phyloP scores from a whole-genome alignment of 306 rosid genomes.

The Gastrolobium bilobum region DNA sequence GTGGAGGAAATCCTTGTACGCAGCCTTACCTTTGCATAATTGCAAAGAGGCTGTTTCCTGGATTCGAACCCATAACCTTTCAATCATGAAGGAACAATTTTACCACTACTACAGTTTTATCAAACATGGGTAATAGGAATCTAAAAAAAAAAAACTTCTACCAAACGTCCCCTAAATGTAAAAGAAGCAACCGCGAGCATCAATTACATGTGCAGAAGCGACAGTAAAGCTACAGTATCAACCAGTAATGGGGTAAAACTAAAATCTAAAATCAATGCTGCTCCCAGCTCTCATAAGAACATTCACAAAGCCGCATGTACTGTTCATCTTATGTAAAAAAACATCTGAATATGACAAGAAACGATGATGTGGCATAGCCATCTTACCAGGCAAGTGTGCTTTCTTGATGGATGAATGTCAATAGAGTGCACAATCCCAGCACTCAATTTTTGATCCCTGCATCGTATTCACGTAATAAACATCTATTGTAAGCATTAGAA shows the following conservation, averaged over 20 bases:
- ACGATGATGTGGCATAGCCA: conserved; percentile 37
- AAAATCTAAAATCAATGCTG: not conserved
- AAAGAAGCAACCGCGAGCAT: conserved; percentile 11
- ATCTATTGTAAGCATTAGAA: not conserved
- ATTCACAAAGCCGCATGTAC: not conserved
- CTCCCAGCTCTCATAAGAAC: not conserved
- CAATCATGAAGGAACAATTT: no score
- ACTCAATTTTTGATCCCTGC: conserved; percentile 72
- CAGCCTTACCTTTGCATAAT: no score
- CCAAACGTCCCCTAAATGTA: no score
- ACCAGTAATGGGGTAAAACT: not conserved
- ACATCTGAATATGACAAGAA: not conserved
- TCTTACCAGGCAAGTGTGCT: conserved; percentile 88
- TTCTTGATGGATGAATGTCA: conserved; percentile 91
- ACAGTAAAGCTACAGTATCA: not conserved
- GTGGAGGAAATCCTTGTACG: no score
- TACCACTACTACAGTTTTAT: no score
- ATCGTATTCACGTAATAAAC: conserved; percentile 47
- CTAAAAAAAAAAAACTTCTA: no score
- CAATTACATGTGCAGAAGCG: not conserved
- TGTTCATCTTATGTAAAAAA: not conserved
- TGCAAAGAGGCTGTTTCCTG: no score
- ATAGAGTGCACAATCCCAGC: conserved; percentile 90
- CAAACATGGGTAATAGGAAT: no score
- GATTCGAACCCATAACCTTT: no score